Evolutionary conservation across 106 monocot species (phyloP), one percentile per base, ranked within the genome.

Genomic region (Chionographis japonica): DNA sequence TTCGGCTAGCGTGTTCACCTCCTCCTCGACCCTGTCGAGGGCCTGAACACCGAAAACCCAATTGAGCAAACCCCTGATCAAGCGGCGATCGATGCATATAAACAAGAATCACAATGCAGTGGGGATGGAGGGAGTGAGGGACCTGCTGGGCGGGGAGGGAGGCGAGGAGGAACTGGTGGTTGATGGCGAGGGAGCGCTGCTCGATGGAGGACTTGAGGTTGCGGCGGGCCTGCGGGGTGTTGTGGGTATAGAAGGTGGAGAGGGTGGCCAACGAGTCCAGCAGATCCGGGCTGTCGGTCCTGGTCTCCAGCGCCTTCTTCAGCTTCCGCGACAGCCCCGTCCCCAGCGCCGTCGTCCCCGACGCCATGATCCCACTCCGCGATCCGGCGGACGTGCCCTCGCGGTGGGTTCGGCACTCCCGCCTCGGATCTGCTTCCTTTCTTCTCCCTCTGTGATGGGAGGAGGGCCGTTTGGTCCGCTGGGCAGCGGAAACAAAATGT

Each of bases 141-240:
- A 84, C 89, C 84, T 80, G 69, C 58, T 98, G 93, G 7, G 93
- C 98, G 8, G 98, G 85, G 12, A 93, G 93, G 52, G 98, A 98
- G 50, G 98, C 90, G 3, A 67, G 59, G 59, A 93, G 93, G 85
- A 98, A 98, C 50, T 83, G 83, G 52, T 81, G 82, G 83, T 93
- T 98, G 74, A 98, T 93, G 57, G 87, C 65, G 63, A 93, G 84
- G 16, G 87, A 71, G 3, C 92, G 79, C 59, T 78, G 65, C 70
- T 98, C 92, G 69, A 98, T 92, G 54, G 93, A 85, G 60, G 98
- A 90, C 74, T 90, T 93, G 79, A 98, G 92, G 63, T 85, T 90
- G 42, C 98, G 74, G 38, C 98, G 87, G 37, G 83, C 87, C 52
- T 75, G 87, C 8, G 93, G 83, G 54, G 87, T 88, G 85, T 98